phyloP scores from a whole-genome alignment of 768 basidiomycete species.

The Boletus sp. region DNA sequence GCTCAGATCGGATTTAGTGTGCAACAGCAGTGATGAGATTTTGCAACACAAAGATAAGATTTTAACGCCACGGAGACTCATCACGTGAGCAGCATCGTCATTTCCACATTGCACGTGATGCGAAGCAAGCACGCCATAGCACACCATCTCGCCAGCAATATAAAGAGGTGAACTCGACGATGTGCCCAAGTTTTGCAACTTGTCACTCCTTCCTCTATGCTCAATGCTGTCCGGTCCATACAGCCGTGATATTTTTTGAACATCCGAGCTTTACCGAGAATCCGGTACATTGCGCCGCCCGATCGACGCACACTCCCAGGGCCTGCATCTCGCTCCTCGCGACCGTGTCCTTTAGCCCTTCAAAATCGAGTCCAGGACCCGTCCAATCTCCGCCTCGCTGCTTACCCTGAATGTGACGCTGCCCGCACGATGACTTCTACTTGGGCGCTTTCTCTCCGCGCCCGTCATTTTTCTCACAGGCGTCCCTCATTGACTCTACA shows the following conservation, averaged over 20 bases:
- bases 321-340: neutral
- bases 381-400: neutral
- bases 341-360: neutral
- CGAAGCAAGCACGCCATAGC: slow-evolving; percentile 33
- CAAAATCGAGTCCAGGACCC: neutral
- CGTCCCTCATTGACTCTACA: neutral
- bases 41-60: too few relatives aligned
- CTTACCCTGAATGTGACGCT: neutral
- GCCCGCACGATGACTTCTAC: neutral
- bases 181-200: too few relatives aligned
- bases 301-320: neutral
- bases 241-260: too few relatives aligned
- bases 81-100: too few relatives aligned
- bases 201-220: too few relatives aligned
- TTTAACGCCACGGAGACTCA: too few relatives aligned
- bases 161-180: neutral
- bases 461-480: neutral
- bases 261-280: too few relatives aligned
- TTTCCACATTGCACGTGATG: slow-evolving; percentile 28
- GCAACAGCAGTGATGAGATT: too few relatives aligned
- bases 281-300: neutral
- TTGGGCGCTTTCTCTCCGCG: neutral
- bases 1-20: too few relatives aligned
- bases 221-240: too few relatives aligned
- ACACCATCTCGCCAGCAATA: slow-evolving; percentile 9